Evolutionary conservation across 2,329 filamentous ascomycete species (phyloP), one percentile per base, ranked within the genome.

Genomic region (Alternaria alternata): DNA sequence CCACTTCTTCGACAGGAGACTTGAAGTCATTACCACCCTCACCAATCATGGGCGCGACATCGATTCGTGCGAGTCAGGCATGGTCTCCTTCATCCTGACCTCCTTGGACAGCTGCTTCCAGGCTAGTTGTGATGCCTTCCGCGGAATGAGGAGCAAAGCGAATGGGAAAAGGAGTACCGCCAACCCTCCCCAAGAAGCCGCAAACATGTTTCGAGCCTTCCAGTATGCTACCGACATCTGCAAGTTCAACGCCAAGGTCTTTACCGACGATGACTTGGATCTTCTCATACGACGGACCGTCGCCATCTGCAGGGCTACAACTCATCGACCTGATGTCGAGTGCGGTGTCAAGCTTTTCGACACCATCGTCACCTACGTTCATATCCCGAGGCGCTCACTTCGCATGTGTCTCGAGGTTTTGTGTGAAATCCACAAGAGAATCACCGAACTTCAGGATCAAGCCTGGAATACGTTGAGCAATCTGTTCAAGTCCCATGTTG

Each of bases 221-320:
- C 78, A 81, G 12, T 91, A 89, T 65, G 83, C 90, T 54, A 84
- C 85, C 58, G 87, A 91, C 63, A 83, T 92, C 54, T 87, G 91
- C 79, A 92, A 91, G 73, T 93, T 91, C 81, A 92, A 89, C 73
- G 90, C 88, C 75, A 90, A 89, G 66, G 84, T 88, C 32, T 87
- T 90, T 24, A 85, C 85, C 64, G 88, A 91, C 64, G 78, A 83
- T 32, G 86, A 89, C 46, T 82, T 91, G 20, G 84, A 84, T 52
- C 81, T 82, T 4, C 78, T 93, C 54, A 86, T 94, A 57, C 83
- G 87, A 57, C 84, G 84, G 12, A 79, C 91, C 8, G 81, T 92
- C 46, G 78, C 82, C 54, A 91, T 93, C 46, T 92, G 90, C 77
- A 85, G 88, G 75, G 87, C 85, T 66, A 93, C 91, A 1, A 88